phyloP scores from a whole-genome alignment of 441 rosid genomes.

The Bruguiera hainesii region DNA sequence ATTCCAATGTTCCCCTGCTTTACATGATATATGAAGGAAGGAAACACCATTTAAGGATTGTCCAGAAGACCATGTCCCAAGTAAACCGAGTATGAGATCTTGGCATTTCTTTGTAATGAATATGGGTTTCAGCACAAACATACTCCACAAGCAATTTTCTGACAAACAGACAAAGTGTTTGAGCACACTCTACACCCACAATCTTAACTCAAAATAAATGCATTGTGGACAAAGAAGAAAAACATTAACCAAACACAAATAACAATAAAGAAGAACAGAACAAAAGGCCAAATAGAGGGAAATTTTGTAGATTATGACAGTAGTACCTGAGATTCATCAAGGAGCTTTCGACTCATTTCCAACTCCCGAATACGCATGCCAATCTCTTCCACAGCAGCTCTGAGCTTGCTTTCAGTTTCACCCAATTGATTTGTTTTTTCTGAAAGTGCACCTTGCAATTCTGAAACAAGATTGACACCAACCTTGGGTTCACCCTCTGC shows the following conservation, averaged over 20 bases:
- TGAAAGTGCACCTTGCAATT: slow-evolving; percentile 53
- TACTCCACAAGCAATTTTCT: no score
- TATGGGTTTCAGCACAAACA: no score
- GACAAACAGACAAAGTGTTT: no score
- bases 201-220: background rate
- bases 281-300: background rate
- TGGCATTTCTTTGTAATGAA: no score
- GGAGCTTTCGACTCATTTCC: slow-evolving; percentile 78
- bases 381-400: slow-evolving; percentile 69
- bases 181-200: no score
- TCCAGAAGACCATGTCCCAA: no score
- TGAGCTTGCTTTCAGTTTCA: slow-evolving; percentile 65
- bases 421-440: slow-evolving; percentile 59
- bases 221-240: background rate
- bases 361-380: slow-evolving; percentile 60
- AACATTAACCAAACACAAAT: background rate
- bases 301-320: background rate
- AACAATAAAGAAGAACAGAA: background rate
- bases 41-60: no score
- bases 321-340: slow-evolving; percentile 93
- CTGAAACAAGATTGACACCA: slow-evolving; percentile 40
- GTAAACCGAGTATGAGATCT: no score
- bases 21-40: no score
- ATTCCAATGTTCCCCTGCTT: no score
- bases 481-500: slow-evolving; percentile 44